Conservation (phyloP, 768 basidiomycete genomes). For the Boletus patriciae region DNA sequence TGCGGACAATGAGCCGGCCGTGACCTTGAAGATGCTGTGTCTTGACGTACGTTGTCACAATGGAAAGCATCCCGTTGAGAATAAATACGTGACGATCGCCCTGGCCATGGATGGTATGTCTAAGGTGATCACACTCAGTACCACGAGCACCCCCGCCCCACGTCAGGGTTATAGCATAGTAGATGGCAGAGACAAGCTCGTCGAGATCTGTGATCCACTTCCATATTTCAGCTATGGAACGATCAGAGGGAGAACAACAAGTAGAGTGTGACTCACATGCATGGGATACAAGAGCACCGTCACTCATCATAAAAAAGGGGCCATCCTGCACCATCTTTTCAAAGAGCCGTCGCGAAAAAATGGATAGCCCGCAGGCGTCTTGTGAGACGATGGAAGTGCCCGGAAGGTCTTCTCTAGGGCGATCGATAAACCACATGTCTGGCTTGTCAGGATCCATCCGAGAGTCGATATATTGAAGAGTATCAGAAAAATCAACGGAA, state of each 20-base stretch:
- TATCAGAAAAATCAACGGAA: background rate
- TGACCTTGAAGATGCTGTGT: constrained; percentile 10
- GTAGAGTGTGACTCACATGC: too few relatives aligned
- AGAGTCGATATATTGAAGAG: background rate
- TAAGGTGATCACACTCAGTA: constrained; percentile 16
- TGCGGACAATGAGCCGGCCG: constrained; percentile 8
- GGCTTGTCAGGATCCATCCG: background rate
- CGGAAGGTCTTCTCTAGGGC: background rate
- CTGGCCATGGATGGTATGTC: constrained; percentile 1
- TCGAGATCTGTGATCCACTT: constrained; percentile 5
- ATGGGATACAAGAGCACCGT: background rate
- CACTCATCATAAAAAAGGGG: background rate
- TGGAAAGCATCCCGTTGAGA: constrained; percentile 13
- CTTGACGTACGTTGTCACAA: constrained; percentile 17
- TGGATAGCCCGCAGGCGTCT: background rate
- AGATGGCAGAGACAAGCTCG: constrained; percentile 8
- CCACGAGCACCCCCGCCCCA: constrained; percentile 20
- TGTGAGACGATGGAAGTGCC: background rate
- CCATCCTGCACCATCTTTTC: background rate
- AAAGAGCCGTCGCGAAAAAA: background rate
- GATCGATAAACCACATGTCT: background rate
- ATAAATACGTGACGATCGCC: constrained; percentile 9
- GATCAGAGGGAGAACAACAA: too few relatives aligned
- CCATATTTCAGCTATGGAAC: background rate
- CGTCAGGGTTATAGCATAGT: constrained; percentile 5